Evolutionary conservation across 805 yeast species (phyloP).

Genomic region (Yueomyces sinensis): DNA sequence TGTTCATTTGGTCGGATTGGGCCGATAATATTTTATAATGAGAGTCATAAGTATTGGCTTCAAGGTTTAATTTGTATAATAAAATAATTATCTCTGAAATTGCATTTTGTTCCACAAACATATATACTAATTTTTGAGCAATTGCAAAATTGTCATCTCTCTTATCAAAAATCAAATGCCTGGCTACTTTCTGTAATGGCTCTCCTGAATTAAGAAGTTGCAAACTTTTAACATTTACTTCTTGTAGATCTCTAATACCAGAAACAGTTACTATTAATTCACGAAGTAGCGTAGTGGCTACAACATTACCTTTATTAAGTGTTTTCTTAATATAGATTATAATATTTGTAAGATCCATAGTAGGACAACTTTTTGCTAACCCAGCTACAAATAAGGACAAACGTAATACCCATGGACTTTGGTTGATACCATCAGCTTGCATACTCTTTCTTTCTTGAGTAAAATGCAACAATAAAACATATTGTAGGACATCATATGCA

Average conservation of each 20-base stretch:
- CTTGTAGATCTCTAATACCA: constrained; percentile 60
- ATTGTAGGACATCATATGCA: constrained; percentile 78
- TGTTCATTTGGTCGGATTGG: constrained; percentile 56
- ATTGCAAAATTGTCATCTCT: constrained; percentile 36
- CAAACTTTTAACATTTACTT: constrained; percentile 54
- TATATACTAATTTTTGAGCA: constrained; percentile 36
- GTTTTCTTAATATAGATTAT: constrained; percentile 47
- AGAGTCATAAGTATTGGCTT: constrained; percentile 27
- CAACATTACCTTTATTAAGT: constrained; percentile 43
- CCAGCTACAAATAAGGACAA: constrained; percentile 69
- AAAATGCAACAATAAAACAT: constrained; percentile 56
- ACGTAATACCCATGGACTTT: constrained; percentile 76
- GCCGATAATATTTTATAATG: constrained; percentile 63
- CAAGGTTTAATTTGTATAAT: constrained; percentile 35
- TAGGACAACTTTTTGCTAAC: constrained; percentile 39
- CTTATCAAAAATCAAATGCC: constrained; percentile 37
- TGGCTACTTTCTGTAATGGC: constrained; percentile 41
- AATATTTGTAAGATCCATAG: constrained; percentile 50
- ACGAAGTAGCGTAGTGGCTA: constrained; percentile 49
- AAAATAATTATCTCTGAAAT: constrained; percentile 55
- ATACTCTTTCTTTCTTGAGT: constrained; percentile 53
- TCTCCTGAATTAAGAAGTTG: constrained; percentile 51
- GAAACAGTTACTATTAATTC: constrained; percentile 63
- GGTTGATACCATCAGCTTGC: constrained; percentile 70
- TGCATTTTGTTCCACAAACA: constrained; percentile 31